Evolutionary conservation across 352 stramenopile species (phyloP), one percentile per base, ranked within the genome.

Genomic region (Phytophthora tubulina): DNA sequence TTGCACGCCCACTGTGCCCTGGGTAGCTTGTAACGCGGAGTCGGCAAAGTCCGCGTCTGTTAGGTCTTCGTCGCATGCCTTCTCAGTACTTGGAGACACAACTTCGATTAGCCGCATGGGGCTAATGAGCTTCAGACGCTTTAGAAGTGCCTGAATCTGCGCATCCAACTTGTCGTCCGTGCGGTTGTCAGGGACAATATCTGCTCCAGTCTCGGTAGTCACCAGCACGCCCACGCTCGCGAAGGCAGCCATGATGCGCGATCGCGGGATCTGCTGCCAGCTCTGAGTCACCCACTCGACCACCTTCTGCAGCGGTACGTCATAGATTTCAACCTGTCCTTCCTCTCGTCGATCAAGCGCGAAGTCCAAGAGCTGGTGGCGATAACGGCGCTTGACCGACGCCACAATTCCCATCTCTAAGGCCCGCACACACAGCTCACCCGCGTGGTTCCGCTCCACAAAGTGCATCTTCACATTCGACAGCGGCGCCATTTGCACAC

Each of bases 381-480:
- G 84, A 44, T 92, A 94, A 0, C 84, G 81, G 0, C 81, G 75
- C 72, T 94, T 94, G 2, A 92, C 54, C 1, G 75, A 76, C 0
- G 76, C 63, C 27, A 79, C 70, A 45, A 94, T 77, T 3, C 63
- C 73, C 48, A 78, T 77, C 45, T 86, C 78, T n/a, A 89, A 62
- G 4, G 76, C 10, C 0, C 72, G 71, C 15, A 90, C 63, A 56
- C 79, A 84, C 31, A 79, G 75, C 42, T 86, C 73, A 27, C 73
- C 79, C 9, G 71, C 74, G 53, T 73, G 59, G 50, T 71, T 80
- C 11, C 67, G 73, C 55, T 75, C 67, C 46, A 71, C 70, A 39
- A 89, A 90, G 17, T 85, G 78, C 62, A 94, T 64, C 13, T 76
- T 81, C 13, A 94, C 80, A 63, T 92, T 94, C 53, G 86, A 89